Base-by-base conservation (phyloP, 2,329 filamentous ascomycete genomes). In the Scedosporium aurantiacum region DNA sequence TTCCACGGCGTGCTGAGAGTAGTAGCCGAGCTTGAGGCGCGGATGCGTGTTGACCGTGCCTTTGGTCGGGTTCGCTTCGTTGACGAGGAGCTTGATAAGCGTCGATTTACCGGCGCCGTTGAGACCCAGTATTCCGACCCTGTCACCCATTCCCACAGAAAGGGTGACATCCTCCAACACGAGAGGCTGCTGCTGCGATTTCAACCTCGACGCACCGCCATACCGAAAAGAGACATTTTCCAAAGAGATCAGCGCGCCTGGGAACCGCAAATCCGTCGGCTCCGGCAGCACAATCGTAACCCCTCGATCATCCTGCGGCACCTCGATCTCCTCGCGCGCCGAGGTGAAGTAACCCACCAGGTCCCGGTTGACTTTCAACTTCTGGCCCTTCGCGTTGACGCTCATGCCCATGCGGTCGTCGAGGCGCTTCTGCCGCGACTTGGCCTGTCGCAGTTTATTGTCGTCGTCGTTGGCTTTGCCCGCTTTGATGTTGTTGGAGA, bases 21-120 rank as follows among this genome's bases (percentile, higher is more conserved):
- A 94, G 69, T 91, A 90, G 1, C 86, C 89, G 56, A 91, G 72
- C 64, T 82, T 85, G 8, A 90, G 75, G 21, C 89, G 79, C 0
- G 90, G 82, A 70, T 95, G 90, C 0, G 78, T 78, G 0, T 82
- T 80, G 1, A 89, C 74, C 0, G 77, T 82, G 0, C 90, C 89
- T 2, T 79, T 76, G 0, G 81, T 82, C 0, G 87, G 85, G 5
- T 75, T 76, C 1, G 79, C 71, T 14, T 79, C 78, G 0, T 81
- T 83, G n/a, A 86, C 84, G 2, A 93, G 79, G 3, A 93, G 74
- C 57, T 83, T 85, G 62, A 93, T 79, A 8, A 95, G 76, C 0
- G 90, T 94, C 1, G 89, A 90, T 71, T 95, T 95, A 2, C 91
- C 91, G 0, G 84, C 82, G 1, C 90, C 91, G 70, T 95, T 95